Evolutionary conservation across 2,329 filamentous ascomycete species (phyloP).

Genomic region (Juglanconis sp.): DNA sequence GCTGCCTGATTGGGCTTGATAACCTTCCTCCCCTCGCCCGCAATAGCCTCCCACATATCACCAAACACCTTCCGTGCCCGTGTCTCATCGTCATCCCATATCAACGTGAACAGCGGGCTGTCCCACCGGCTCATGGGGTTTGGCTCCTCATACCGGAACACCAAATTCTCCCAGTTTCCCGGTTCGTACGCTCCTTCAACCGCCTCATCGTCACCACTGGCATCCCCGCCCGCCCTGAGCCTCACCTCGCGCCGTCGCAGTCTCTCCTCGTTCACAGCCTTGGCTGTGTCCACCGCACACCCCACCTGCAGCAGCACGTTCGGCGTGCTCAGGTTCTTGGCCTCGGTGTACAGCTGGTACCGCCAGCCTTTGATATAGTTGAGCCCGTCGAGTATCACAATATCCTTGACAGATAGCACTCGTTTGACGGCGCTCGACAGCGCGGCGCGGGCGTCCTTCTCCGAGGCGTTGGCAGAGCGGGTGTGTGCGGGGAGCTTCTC

Average conservation of each 20-base stretch:
- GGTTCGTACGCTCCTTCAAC: conserved; percentile 46
- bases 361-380: conserved; percentile 92
- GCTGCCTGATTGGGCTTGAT: conserved; percentile 75
- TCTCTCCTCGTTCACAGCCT: conserved; percentile 58
- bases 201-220: conserved; percentile 27
- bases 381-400: conserved; percentile 75
- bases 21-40: conserved; percentile 58
- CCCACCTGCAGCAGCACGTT: conserved; percentile 71
- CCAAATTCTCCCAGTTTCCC: conserved; percentile 71
- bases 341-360: conserved; percentile 82
- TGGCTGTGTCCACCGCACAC: conserved; percentile 49
- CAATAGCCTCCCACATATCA: conserved; percentile 72
- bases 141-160: conserved; percentile 82
- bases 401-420: conserved; percentile 65
- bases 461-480: conserved; percentile 68
- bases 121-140: conserved; percentile 85
- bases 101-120: conserved; percentile 74
- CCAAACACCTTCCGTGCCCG: conserved; percentile 56
- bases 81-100: conserved; percentile 70
- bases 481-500: conserved; percentile 52
- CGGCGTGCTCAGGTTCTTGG: conserved; percentile 73
- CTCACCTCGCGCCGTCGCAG: conserved; percentile 33
- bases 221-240: conserved; percentile 33
- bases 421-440: conserved; percentile 78
- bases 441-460: conserved; percentile 77